Base-by-base conservation (phyloP, 495 filamentous ascomycete species). In the Podospora didyma region DNA sequence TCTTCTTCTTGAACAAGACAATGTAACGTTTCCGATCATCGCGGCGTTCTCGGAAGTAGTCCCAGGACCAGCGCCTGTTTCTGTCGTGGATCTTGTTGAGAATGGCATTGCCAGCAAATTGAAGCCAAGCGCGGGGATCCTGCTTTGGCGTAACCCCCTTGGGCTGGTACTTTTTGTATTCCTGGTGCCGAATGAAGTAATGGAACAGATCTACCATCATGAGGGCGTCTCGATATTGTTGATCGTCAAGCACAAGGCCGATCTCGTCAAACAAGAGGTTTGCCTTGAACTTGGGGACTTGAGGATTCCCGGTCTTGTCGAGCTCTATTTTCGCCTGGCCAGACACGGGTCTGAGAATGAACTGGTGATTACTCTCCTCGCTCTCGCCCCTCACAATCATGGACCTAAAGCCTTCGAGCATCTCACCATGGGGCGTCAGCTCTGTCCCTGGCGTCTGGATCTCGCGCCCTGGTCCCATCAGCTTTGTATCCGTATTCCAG, bases 131-230 rank as follows among this genome's bases (percentile, higher is more conserved):
- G 22, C 82, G 82, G 31, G 94, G 94, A 55, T 97, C 88, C 64
- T 98, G 90, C 68, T 92, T 96, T 0, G 89, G 89, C 1, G 82
- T 81, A 34, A 84, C 82, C 23, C 78, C 83, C 64, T 94, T 94
- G 2, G 94, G 94, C 62, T 96, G 92, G 56, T 88, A 80, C 69
- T 91, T 95, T 69, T 91, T 95, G 76, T 96, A 96, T 69, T 98
- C 92, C 69, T 97, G 94, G 62, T 98, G 95, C 41, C 92, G 88
- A 62, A 97, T 89, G 69, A 96, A 98, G 67, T 93, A 97, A 71
- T 98, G 94, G 76, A 98, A 97, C 5, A 97, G 82, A 68, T 98
- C 94, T 7, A 96, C 87, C 76, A 98, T 89, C 95, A 97, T 97
- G 54, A 98, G 74, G 1, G 86, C 89, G 76, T 98, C 94, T 21